Evolutionary conservation across 352 stramenopile species (phyloP), one percentile per base, ranked within the genome.

Genomic region (Phytophthora fragariae): DNA sequence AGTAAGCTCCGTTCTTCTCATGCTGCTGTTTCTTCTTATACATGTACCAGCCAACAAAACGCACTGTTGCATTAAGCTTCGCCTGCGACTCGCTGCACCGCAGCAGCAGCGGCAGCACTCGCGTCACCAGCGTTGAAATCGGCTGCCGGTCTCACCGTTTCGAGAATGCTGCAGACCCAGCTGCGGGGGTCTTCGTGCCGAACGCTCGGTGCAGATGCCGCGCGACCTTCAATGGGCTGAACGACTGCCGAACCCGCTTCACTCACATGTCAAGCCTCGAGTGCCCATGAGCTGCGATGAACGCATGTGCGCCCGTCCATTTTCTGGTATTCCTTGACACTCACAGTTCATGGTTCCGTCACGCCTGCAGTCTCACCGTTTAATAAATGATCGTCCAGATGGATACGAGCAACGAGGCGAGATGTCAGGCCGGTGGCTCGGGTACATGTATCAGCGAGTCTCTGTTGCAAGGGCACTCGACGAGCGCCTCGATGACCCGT

Each of bases 321-420:
- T 63, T 14, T 63, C 57, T 63, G 57, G 21, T n/a, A 15, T 37
- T 60, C 33, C 49, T 55, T 52, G 56, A 19, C 35, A 62, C 56
- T 62, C 39, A 14, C 5, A 7, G 44, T 33, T 57, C 12, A 57
- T 65, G 58, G 46, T 3, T 27, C 6, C 58, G 46, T 15, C 39
- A 9, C 44, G 44, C 9, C 14, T 50, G 44, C 44, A 4, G 44
- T 50, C 11, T 24, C n/a, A n/a, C n/a, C n/a, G n/a, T n/a, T n/a
- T n/a, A n/a, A n/a, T n/a, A n/a, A n/a, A n/a, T 74, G 65, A 63
- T 64, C 35, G 59, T 64, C 57, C 69, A 76, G 57, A 41, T 76
- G 69, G 39, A 56, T 61, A 21, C 57, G 69, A 76, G 69, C 56
- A 74, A 74, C 33, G 12, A 9, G 17, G n/a, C 66, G 29, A 65